phyloP scores from a whole-genome alignment of 371 early-diverging fungal species.

The Circinella umbellata region DNA sequence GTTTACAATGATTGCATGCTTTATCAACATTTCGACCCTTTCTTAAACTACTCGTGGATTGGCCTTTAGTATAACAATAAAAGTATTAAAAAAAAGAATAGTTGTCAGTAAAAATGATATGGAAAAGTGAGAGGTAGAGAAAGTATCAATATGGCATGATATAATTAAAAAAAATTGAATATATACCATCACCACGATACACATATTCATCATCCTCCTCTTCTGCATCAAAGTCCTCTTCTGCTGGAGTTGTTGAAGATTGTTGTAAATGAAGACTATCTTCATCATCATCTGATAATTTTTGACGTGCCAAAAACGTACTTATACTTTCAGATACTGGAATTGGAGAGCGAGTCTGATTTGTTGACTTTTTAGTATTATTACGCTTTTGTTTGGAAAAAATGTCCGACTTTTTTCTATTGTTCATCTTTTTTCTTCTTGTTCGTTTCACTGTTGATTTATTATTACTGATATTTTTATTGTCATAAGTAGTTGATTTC shows the following conservation, averaged over 20 bases:
- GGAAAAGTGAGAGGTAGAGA: too few relatives aligned
- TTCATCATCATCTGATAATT: slow-evolving; percentile 13
- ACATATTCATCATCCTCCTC: slow-evolving; percentile 23
- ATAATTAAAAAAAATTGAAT: neutral
- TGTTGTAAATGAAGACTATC: slow-evolving; percentile 1
- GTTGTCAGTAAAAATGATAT: too few relatives aligned
- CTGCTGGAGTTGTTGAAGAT: neutral
- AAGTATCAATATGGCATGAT: neutral
- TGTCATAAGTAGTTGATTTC: neutral
- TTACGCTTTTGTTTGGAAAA: slow-evolving; percentile 7
- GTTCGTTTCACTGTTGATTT: neutral
- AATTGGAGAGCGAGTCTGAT: neutral
- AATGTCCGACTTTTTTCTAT: slow-evolving; percentile 17
- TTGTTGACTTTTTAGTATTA: slow-evolving; percentile 2
- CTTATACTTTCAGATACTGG: slow-evolving; percentile 20
- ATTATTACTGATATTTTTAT: too few relatives aligned
- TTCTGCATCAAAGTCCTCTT: slow-evolving; percentile 17
- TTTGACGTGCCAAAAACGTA: slow-evolving; percentile 21
- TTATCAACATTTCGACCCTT: slow-evolving; percentile 53
- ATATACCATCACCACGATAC: slow-evolving; percentile 5
- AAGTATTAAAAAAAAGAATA: too few relatives aligned
- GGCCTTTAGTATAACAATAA: neutral
- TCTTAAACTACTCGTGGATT: slow-evolving; percentile 7
- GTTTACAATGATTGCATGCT: slow-evolving; percentile 55
- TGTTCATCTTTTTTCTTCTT: slow-evolving; percentile 5